phyloP scores from a whole-genome alignment of 768 basidiomycete genomes.

The Rhodotorula diobovata region DNA sequence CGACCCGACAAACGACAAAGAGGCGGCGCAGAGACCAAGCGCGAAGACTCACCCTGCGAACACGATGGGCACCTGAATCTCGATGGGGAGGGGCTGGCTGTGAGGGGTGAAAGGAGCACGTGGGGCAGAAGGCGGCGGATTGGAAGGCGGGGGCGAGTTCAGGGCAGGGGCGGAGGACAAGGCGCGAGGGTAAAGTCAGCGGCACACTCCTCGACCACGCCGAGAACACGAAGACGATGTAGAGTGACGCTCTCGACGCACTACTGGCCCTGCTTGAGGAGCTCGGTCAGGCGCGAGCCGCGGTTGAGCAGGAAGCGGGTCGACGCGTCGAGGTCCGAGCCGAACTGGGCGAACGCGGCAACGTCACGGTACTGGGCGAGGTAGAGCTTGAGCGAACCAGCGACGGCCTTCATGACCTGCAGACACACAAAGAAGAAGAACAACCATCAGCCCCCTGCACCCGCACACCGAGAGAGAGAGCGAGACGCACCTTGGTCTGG shows the following conservation, averaged over 20 bases:
- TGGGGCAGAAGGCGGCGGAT: neutral
- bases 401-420: slow-evolving; percentile 99
- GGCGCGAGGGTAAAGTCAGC: too few species aligned
- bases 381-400: slow-evolving; percentile 98
- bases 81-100: slow-evolving; percentile 75
- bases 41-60: slow-evolving; percentile 9
- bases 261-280: slow-evolving; percentile 93
- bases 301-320: slow-evolving; percentile 95
- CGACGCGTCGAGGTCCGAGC: slow-evolving; percentile 99
- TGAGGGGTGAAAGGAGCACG: neutral
- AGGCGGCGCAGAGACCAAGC: too few species aligned
- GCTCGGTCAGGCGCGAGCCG: slow-evolving; percentile 95
- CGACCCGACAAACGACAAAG: too few species aligned
- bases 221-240: too few species aligned
- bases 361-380: slow-evolving; percentile 99
- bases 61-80: slow-evolving; percentile 56
- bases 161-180: too few species aligned
- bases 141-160: slow-evolving; percentile 22
- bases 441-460: too few species aligned
- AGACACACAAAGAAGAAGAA: slow-evolving; percentile 38
- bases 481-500: slow-evolving; percentile 73
- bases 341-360: slow-evolving; percentile 98
- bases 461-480: neutral
- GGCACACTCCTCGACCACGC: neutral
- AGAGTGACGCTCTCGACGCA: slow-evolving; percentile 33